These are phyloP conservation scores for Whalleya microplaca DNA, from an alignment of 2,329 filamentous ascomycete species.

Conservation along the genomic window DNA sequence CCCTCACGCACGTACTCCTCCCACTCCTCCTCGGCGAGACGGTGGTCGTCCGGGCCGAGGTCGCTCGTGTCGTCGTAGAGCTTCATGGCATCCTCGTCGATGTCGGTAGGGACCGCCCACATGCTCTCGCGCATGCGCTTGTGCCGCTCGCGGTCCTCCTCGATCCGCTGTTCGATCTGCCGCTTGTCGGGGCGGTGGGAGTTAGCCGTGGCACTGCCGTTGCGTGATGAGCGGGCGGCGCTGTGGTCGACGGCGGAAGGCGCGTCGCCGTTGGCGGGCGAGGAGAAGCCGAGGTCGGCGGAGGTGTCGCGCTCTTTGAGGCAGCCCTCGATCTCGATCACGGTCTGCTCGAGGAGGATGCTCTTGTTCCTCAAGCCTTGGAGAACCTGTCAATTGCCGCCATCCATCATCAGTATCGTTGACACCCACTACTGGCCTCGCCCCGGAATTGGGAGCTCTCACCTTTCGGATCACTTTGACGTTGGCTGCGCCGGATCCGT, in stretches of 20 bases:
- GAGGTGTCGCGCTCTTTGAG: constrained; percentile 77
- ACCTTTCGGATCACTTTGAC: constrained; percentile 90
- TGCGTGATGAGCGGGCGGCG: constrained; percentile 39
- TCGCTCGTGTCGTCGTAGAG: constrained; percentile 89
- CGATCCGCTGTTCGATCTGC: constrained; percentile 93
- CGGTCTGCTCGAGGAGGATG: constrained; percentile 74
- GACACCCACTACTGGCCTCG: background rate
- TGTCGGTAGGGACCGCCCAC: constrained; percentile 77
- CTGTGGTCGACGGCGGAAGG: constrained; percentile 46
- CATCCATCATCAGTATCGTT: constrained; percentile 7
- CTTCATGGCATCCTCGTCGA: constrained; percentile 74
- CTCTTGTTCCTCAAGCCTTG: constrained; percentile 70
- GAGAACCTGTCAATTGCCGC: constrained; percentile 58
- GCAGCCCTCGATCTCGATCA: constrained; percentile 79
- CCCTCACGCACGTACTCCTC: constrained; percentile 43
- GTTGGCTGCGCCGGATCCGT: constrained; percentile 88
- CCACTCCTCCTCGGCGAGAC: constrained; percentile 74
- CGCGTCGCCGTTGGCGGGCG: constrained; percentile 49
- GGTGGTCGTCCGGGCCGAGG: constrained; percentile 83
- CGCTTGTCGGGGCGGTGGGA: constrained; percentile 70
- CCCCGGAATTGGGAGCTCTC: constrained; percentile 27
- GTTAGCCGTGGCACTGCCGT: constrained; percentile 30
- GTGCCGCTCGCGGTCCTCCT: constrained; percentile 94
- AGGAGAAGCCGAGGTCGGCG: constrained; percentile 56
- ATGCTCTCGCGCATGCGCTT: constrained; percentile 90